These are phyloP conservation scores for Begonia masoniana DNA, from an alignment of 306 rosid species.

Conservation along the genomic window DNA sequence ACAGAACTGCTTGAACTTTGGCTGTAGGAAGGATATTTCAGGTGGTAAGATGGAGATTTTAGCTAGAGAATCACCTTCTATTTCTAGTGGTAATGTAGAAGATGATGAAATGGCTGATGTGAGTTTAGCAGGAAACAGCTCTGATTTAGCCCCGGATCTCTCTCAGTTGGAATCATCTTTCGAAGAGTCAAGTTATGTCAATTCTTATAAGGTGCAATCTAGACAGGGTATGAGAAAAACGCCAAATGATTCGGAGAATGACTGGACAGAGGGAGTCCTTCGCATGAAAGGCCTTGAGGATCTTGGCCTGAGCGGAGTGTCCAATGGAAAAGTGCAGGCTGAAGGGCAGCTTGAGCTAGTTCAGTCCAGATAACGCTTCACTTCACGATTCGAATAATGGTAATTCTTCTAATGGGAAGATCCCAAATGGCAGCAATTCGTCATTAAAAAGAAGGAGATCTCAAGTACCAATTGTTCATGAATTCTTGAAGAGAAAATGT, in stretches of 20 bases:
- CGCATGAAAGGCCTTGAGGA: conserved; percentile 98
- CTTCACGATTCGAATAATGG: conserved; percentile 28
- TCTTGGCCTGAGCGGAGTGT: conserved; percentile 16
- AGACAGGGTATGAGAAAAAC: conserved; percentile 86
- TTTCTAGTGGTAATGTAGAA: conserved; percentile 35
- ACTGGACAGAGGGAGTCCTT: conserved; percentile 86
- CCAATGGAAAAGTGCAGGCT: conserved; percentile 42
- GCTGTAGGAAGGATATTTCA: conserved; percentile 23
- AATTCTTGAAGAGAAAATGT: conserved; percentile 53
- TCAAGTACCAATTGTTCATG: conserved; percentile 56
- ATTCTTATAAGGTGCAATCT: conserved; percentile 53
- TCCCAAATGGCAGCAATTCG: conserved; percentile 40
- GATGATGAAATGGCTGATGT: conserved; percentile 35
- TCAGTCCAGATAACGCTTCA: conserved; percentile 52
- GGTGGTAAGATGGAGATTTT: conserved; percentile 33
- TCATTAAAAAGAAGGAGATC: conserved; percentile 77
- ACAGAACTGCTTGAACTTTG: conserved; percentile 48
- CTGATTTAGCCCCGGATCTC: conserved; percentile 65
- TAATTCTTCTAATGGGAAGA: conserved; percentile 48
- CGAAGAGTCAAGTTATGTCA: conserved; percentile 72
- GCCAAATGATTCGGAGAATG: conserved; percentile 98
- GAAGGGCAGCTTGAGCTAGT: conserved; percentile 40
- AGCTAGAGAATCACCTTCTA: conserved; percentile 41
- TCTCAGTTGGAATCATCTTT: conserved; percentile 79
- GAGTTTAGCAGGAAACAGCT: conserved; percentile 64